A percentile compares a stretch with the other conserved stretches of the same genome.
These are phyloP conservation scores for Colletotrichum incanum DNA, from an alignment of 2,329 filamentous ascomycete genomes.

Conservation along the genomic window DNA sequence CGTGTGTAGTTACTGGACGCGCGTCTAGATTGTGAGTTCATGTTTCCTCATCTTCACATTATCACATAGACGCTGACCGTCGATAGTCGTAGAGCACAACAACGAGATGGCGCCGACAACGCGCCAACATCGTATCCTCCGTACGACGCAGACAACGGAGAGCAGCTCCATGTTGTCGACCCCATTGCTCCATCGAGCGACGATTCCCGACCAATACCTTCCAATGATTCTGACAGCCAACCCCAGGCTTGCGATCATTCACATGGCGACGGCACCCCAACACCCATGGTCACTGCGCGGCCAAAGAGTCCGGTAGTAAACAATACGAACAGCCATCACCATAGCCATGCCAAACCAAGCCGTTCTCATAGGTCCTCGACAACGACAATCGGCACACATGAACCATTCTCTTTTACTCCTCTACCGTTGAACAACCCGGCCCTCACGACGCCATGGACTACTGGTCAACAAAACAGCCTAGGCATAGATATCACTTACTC, in stretches of 20 bases:
- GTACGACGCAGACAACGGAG: conserved; percentile 47
- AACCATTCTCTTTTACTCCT: background rate
- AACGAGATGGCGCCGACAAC: conserved; percentile 48
- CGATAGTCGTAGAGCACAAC: conserved; percentile 50
- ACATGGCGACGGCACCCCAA: background rate
- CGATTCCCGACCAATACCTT: conserved; percentile 45
- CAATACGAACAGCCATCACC: background rate
- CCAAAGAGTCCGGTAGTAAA: conserved; percentile 19
- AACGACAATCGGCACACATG: conserved; percentile 32
- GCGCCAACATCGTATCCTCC: conserved; percentile 50
- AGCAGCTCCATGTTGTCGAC: conserved; percentile 48
- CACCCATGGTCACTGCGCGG: background rate
- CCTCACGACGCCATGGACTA: conserved; percentile 44
- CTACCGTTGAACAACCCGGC: conserved; percentile 1
- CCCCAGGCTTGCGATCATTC: conserved; percentile 8
- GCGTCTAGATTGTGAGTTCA: conserved; percentile 57
- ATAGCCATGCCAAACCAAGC: conserved; percentile 12
- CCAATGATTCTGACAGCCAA: background rate
- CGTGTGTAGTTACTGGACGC: conserved; percentile 58
- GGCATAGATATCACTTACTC: conserved; percentile 58
- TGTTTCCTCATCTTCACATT: background rate
- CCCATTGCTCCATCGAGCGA: conserved; percentile 50
- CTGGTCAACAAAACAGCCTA: conserved; percentile 48
- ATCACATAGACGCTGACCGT: conserved; percentile 3
- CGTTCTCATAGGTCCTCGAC: background rate